Evolutionary conservation across 495 filamentous ascomycete genomes (phyloP).

Genomic region (Penicillium pulvis): DNA sequence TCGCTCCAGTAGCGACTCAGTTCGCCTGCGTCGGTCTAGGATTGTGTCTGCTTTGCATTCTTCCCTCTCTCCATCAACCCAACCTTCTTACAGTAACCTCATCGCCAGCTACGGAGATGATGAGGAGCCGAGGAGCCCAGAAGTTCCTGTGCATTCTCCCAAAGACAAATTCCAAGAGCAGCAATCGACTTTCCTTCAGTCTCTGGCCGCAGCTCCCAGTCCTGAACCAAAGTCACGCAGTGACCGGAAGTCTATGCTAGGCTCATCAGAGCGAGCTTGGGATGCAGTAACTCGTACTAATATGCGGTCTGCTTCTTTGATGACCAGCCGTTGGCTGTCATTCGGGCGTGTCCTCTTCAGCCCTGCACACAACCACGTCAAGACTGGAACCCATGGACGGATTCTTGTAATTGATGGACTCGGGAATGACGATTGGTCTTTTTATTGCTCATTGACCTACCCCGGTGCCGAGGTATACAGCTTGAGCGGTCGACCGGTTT

Average conservation of each 20-base stretch:
- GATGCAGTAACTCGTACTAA: constrained; percentile 74
- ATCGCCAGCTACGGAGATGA: constrained; percentile 35
- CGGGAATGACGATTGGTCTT: constrained; percentile 94
- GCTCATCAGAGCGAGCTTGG: constrained; percentile 56
- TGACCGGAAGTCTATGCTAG: constrained; percentile 45
- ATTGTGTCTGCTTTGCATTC: constrained; percentile 46
- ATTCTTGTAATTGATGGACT: constrained; percentile 92
- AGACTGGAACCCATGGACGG: constrained; percentile 57
- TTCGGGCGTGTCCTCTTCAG: constrained; percentile 95
- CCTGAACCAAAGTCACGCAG: constrained; percentile 35
- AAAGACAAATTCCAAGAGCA: constrained; percentile 22
- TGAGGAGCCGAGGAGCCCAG: constrained; percentile 13
- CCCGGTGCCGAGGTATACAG: constrained; percentile 85
- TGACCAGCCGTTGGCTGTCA: constrained; percentile 85
- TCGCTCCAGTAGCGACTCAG: constrained; percentile 35
- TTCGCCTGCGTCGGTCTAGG: constrained; percentile 42
- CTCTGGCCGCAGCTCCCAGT: constrained; percentile 30
- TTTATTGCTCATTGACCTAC: constrained; percentile 93
- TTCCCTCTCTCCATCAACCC: constrained; percentile 42
- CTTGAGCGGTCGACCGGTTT: constrained; percentile 39
- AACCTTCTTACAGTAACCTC: constrained; percentile 43
- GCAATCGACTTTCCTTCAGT: constrained; percentile 34
- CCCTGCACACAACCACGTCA: constrained; percentile 81
- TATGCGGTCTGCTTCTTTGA: constrained; percentile 76
- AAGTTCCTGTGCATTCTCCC: constrained; percentile 9